phyloP scores from a whole-genome alignment of 495 filamentous ascomycete species.

The Tuber indicum region DNA sequence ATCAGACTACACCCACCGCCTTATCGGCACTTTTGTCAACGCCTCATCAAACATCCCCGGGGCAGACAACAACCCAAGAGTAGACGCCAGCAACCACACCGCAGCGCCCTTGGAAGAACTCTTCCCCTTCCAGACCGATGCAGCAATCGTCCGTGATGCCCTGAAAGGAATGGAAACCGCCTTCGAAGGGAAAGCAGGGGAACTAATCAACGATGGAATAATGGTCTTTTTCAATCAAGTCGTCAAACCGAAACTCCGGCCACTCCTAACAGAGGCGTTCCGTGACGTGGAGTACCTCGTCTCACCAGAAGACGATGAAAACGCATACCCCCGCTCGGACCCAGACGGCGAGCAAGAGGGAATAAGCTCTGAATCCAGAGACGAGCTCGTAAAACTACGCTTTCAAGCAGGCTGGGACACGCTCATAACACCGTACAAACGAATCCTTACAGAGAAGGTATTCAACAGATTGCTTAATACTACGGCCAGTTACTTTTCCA shows the following conservation, averaged over 20 bases:
- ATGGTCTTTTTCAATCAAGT: constrained; percentile 81
- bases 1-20: constrained; percentile 80
- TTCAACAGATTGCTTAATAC: constrained; percentile 65
- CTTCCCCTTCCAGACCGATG: constrained; percentile 74
- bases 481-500: constrained; percentile 64
- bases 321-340: constrained; percentile 2
- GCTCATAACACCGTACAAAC: constrained; percentile 71
- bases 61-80: constrained; percentile 22
- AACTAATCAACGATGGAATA: constrained; percentile 75
- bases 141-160: constrained; percentile 56
- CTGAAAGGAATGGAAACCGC: constrained; percentile 62
- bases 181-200: constrained; percentile 68
- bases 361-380: constrained; percentile 48
- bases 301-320: constrained; percentile 33
- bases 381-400: constrained; percentile 59
- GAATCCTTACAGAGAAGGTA: constrained; percentile 68
- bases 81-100: constrained; percentile 33
- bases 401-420: constrained; percentile 81
- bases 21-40: constrained; percentile 49
- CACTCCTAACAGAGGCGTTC: constrained; percentile 79
- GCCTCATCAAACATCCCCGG: constrained; percentile 13
- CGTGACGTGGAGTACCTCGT: constrained; percentile 75
- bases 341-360: constrained; percentile 47
- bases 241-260: constrained; percentile 76
- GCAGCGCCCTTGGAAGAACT: constrained; percentile 51